Percentiles rank a stretch among this genome's conserved stretches.
phyloP scores from a whole-genome alignment of 805 yeast species.

The Yarrowia alimentaria region DNA sequence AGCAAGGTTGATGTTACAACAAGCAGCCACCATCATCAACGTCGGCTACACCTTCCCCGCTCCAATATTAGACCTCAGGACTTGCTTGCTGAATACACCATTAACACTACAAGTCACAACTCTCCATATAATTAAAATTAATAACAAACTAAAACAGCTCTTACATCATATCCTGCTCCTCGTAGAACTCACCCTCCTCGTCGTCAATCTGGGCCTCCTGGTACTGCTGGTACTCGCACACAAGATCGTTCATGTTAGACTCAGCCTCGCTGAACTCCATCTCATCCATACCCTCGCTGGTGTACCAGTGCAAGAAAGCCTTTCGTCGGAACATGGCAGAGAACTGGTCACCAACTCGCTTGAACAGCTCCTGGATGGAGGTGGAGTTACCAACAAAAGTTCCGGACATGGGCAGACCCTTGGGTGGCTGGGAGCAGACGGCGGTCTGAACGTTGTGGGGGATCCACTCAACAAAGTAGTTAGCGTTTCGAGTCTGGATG shows the following conservation, averaged over 20 bases:
- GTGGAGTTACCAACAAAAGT: conserved; percentile 93
- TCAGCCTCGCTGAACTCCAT: conserved; percentile 93
- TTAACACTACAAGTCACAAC: conserved; percentile 7
- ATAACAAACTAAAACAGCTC: conserved; percentile 20
- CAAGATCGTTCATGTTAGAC: conserved; percentile 84
- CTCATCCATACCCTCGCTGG: conserved; percentile 95
- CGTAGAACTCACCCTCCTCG: conserved; percentile 46
- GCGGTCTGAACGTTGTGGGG: conserved; percentile 95
- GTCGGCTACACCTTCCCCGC: no score
- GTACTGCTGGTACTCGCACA: conserved; percentile 87
- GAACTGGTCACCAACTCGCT: conserved; percentile 86
- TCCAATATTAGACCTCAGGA: no score
- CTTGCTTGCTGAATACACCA: no score
- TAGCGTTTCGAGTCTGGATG: conserved; percentile 76
- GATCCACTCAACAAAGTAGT: conserved; percentile 92
- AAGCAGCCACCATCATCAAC: no score
- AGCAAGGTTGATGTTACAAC: no score
- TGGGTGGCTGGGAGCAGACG: conserved; percentile 87
- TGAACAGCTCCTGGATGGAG: conserved; percentile 85
- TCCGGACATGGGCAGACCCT: conserved; percentile 81
- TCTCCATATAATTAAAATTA: conserved; percentile 23
- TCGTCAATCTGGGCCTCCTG: conserved; percentile 78
- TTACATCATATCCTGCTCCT: conserved; percentile 27
- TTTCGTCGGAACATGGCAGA: conserved; percentile 89
- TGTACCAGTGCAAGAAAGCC: conserved; percentile 96